Evolutionary conservation across 2,329 filamentous ascomycete genomes (phyloP).

Genomic region (Elsinoe batatas): DNA sequence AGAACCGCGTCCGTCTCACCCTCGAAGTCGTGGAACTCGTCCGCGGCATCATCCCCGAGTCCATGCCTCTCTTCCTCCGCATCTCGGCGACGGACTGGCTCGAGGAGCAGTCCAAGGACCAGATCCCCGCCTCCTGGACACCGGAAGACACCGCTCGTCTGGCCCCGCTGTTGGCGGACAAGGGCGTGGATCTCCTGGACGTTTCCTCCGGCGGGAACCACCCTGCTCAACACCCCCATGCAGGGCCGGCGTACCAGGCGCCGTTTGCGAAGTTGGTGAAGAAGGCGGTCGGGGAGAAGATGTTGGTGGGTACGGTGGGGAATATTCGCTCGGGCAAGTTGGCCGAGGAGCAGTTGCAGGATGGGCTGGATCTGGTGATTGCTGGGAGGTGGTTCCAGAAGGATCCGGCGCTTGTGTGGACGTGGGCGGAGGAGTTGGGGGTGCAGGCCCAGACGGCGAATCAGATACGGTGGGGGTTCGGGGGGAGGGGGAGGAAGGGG

Average conservation of each 20-base stretch:
- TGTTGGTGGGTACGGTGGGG: constrained; percentile 68
- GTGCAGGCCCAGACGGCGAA: constrained; percentile 62
- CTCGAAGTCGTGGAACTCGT: constrained; percentile 57
- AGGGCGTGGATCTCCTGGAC: constrained; percentile 75
- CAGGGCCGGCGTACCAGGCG: constrained; percentile 61
- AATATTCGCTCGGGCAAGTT: constrained; percentile 59
- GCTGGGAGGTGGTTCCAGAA: constrained; percentile 69
- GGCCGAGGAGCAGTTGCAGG: constrained; percentile 51
- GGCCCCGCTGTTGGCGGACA: constrained; percentile 55
- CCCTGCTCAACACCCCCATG: constrained; percentile 43
- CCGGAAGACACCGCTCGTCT: constrained; percentile 54
- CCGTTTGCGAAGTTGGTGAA: constrained; percentile 64
- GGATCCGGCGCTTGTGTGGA: constrained; percentile 62
- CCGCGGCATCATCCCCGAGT: constrained; percentile 52
- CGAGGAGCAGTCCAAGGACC: constrained; percentile 42
- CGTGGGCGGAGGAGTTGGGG: constrained; percentile 60
- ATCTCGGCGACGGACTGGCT: constrained; percentile 71
- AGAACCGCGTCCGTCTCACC: constrained; percentile 60
- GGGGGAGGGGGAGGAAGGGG: constrained; percentile 34
- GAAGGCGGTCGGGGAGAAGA: constrained; percentile 57
- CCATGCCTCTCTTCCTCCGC: constrained; percentile 63
- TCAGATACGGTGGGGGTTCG: constrained; percentile 57
- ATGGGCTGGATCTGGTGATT: constrained; percentile 57
- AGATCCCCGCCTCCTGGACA: constrained; percentile 54
- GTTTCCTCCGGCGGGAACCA: constrained; percentile 68